A percentile compares a stretch with the other conserved stretches of the same genome.
These are phyloP conservation scores for Friedmanniomyces simplex DNA, from an alignment of 495 filamentous ascomycete species.

Conservation along the genomic window DNA sequence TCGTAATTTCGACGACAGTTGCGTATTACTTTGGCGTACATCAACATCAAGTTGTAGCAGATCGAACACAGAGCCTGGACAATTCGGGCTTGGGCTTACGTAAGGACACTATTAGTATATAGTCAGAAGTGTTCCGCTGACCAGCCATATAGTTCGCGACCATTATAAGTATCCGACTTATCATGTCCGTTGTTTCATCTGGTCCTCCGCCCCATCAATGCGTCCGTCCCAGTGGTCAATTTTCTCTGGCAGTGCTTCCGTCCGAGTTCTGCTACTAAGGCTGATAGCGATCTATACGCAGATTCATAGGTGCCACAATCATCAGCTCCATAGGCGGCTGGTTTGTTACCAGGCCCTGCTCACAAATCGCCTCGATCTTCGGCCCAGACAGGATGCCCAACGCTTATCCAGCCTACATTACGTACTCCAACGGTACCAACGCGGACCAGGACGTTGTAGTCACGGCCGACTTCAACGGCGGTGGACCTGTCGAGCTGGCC, in stretches of 20 bases:
- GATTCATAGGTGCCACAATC: too few relatives aligned
- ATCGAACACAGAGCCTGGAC: conserved; percentile 51
- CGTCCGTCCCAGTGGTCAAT: too few relatives aligned
- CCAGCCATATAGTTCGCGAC: conserved; percentile 29
- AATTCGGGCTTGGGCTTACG: conserved; percentile 40
- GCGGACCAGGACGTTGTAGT: conserved; percentile 27
- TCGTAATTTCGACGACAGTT: conserved; percentile 31
- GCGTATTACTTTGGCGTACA: conserved; percentile 33
- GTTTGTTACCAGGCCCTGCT: conserved; percentile 30
- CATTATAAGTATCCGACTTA: conserved; percentile 41
- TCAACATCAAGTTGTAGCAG: conserved; percentile 42
- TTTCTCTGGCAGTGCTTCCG: too few relatives aligned
- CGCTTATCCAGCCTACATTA: conserved; percentile 19
- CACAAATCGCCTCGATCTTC: conserved; percentile 33
- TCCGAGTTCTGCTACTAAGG: too few relatives aligned
- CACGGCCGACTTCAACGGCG: conserved; percentile 21
- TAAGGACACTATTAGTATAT: not conserved
- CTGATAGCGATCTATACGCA: too few relatives aligned
- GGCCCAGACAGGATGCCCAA: conserved; percentile 29
- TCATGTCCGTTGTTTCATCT: conserved; percentile 29
- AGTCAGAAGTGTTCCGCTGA: not conserved
- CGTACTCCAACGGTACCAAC: not conserved
- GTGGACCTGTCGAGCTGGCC: conserved; percentile 28
- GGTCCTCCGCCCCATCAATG: too few relatives aligned
- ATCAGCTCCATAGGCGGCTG: conserved; percentile 30